These are phyloP conservation scores for Chlorella sp. DNA, from an alignment of 139 green algal genomes.

Conservation along the genomic window DNA sequence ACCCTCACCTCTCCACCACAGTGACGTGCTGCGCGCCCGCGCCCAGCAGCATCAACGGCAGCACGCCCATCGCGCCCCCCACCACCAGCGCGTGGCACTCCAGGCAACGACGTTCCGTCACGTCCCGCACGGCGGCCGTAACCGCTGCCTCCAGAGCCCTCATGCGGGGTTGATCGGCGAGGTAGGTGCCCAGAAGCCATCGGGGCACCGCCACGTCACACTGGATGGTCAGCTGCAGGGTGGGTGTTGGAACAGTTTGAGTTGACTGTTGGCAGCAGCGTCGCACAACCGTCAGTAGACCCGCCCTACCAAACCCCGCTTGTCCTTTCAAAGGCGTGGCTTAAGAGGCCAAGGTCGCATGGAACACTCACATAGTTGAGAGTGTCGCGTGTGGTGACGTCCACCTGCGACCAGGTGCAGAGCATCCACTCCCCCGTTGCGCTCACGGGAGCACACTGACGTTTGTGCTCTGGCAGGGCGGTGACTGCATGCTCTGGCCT, in stretches of 20 bases:
- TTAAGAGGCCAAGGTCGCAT: too few relatives aligned
- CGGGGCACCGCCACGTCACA: background rate
- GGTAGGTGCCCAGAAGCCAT: background rate
- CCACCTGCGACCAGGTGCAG: background rate
- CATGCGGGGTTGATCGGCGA: background rate
- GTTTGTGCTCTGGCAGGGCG: too few relatives aligned
- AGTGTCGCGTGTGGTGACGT: background rate
- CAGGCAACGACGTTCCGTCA: background rate
- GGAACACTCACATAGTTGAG: background rate
- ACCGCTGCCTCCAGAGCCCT: background rate
- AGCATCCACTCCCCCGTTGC: too few relatives aligned
- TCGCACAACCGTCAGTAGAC: too few relatives aligned
- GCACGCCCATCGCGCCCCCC: slow-evolving; percentile 13
- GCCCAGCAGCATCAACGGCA: slow-evolving; percentile 48
- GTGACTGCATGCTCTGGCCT: too few relatives aligned
- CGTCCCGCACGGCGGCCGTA: background rate
- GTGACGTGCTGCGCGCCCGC: slow-evolving; percentile 73
- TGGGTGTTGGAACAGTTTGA: too few relatives aligned
- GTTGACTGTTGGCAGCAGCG: too few relatives aligned
- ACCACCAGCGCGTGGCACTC: slow-evolving; percentile 30
- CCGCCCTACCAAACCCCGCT: too few relatives aligned
- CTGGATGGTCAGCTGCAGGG: background rate
- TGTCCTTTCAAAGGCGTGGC: too few relatives aligned
- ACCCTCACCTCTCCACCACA: slow-evolving; percentile 41
- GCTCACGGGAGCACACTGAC: too few relatives aligned